phyloP scores from a whole-genome alignment of 2,329 filamentous ascomycete species.

The Penicillium sp. region DNA sequence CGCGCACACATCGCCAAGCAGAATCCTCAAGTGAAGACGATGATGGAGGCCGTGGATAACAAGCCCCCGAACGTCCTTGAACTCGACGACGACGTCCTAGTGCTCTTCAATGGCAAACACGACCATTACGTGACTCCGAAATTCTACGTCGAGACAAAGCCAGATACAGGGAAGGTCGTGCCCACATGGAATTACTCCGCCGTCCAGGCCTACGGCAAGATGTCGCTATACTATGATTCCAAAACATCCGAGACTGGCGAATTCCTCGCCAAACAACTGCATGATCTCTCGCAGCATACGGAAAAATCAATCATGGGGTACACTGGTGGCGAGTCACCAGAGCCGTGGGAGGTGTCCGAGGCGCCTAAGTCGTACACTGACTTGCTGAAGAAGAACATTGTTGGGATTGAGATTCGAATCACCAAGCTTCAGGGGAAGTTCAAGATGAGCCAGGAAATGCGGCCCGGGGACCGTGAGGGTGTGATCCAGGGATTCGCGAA shows the following conservation, averaged over 20 bases:
- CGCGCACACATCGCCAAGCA: slow-evolving; percentile 61
- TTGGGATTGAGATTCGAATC: slow-evolving; percentile 59
- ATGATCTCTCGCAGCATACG: slow-evolving; percentile 20
- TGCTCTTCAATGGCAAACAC: slow-evolving; percentile 58
- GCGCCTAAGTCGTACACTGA: slow-evolving; percentile 58
- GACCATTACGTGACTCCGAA: slow-evolving; percentile 65
- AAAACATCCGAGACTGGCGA: slow-evolving; percentile 47
- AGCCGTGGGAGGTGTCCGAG: slow-evolving; percentile 56
- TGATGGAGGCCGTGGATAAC: slow-evolving; percentile 49
- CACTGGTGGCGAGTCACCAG: slow-evolving; percentile 49
- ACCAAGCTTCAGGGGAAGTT: slow-evolving; percentile 58
- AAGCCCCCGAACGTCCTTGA: slow-evolving; percentile 10
- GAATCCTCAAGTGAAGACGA: slow-evolving; percentile 63
- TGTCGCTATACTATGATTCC: slow-evolving; percentile 53
- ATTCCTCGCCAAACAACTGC: slow-evolving; percentile 49
- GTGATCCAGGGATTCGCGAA: slow-evolving; percentile 56
- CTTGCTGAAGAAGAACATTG: slow-evolving; percentile 56
- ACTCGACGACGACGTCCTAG: slow-evolving; percentile 53
- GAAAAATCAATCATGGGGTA: slow-evolving; percentile 59
- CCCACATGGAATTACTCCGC: slow-evolving; percentile 69
- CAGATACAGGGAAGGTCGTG: slow-evolving; percentile 61
- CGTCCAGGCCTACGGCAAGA: slow-evolving; percentile 60
- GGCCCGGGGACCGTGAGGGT: slow-evolving; percentile 52
- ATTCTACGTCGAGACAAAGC: slow-evolving; percentile 65
- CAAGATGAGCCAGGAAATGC: slow-evolving; percentile 65